These are phyloP conservation scores for Phytophthora meadii DNA, from an alignment of 352 stramenopile species.

Conservation along the genomic window DNA sequence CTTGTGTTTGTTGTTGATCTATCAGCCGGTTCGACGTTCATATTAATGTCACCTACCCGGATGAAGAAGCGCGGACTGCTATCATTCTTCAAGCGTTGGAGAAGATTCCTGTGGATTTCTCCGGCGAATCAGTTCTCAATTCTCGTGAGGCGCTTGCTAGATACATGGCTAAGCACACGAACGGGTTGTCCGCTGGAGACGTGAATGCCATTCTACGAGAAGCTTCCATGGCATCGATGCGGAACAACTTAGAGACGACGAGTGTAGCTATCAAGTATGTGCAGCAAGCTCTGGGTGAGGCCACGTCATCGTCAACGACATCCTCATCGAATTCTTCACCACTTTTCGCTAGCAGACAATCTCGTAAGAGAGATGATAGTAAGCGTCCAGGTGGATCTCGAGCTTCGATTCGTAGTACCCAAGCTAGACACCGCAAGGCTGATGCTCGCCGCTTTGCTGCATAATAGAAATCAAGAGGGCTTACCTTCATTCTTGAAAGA, in stretches of 20 bases:
- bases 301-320: conserved; percentile 16
- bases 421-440: conserved; percentile 51
- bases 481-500: too few relatives aligned
- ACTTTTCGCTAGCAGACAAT: conserved; percentile 26
- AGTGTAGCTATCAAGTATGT: conserved; percentile 57
- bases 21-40: conserved; percentile 84
- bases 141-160: conserved; percentile 47
- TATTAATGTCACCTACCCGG: conserved; percentile 68
- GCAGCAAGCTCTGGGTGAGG: conserved; percentile 26
- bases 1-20: conserved; percentile 9
- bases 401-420: conserved; percentile 28
- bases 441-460: conserved; percentile 55
- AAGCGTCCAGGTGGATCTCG: conserved; percentile 15
- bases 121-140: conserved; percentile 33
- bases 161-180: conserved; percentile 62
- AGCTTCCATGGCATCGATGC: conserved; percentile 79
- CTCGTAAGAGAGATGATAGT: conserved; percentile 20
- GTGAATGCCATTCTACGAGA: conserved; percentile 75
- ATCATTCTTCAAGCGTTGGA: conserved; percentile 61
- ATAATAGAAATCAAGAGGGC: conserved; percentile 15
- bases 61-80: conserved; percentile 54
- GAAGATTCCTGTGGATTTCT: conserved; percentile 66
- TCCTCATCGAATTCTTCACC: conserved; percentile 17
- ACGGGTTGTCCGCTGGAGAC: conserved; percentile 62
- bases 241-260: conserved; percentile 54